Percentiles rank a stretch among this genome's conserved stretches.
Evolutionary conservation across 768 basidiomycete genomes (phyloP).

Genomic region (Clitopilus passeckerianus): DNA sequence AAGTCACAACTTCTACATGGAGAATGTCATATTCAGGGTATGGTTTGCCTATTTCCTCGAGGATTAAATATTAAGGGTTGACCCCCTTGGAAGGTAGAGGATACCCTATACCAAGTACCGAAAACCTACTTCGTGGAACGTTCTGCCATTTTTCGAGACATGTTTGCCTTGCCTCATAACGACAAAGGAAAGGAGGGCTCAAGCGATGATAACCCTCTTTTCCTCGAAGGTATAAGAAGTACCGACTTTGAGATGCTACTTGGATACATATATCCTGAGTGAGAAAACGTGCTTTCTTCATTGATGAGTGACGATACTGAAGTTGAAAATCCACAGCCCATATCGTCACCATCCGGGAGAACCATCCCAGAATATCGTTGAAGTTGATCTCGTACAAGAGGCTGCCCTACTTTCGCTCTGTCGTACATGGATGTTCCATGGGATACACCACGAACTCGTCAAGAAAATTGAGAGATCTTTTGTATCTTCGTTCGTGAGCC

Average conservation of each 20-base stretch:
- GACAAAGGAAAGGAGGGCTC: slow-evolving; percentile 4
- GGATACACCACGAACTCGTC: not conserved
- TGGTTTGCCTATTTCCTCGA: too few species aligned
- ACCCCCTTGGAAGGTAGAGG: not conserved
- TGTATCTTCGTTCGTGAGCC: not conserved
- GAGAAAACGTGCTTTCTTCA: too few species aligned
- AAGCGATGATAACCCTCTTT: slow-evolving; percentile 5
- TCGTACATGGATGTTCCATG: not conserved
- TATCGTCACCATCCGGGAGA: too few species aligned
- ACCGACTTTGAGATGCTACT: slow-evolving; percentile 10
- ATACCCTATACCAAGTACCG: slow-evolving; percentile 12
- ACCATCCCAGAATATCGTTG: too few species aligned
- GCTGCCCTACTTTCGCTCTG: not conserved
- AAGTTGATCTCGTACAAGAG: too few species aligned
- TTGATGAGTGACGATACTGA: too few species aligned
- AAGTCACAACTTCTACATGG: not conserved
- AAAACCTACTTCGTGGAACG: slow-evolving; percentile 4
- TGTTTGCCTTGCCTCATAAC: slow-evolving; percentile 9
- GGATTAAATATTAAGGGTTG: not conserved
- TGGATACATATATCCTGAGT: slow-evolving; percentile 12
- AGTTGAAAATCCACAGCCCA: too few species aligned
- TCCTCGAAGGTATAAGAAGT: slow-evolving; percentile 6
- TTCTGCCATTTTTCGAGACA: slow-evolving; percentile 9
- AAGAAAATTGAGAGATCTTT: not conserved
- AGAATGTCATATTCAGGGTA: not conserved